Conservation (phyloP, 177 flowering plant genomes). For the Vitis hybrid region DNA sequence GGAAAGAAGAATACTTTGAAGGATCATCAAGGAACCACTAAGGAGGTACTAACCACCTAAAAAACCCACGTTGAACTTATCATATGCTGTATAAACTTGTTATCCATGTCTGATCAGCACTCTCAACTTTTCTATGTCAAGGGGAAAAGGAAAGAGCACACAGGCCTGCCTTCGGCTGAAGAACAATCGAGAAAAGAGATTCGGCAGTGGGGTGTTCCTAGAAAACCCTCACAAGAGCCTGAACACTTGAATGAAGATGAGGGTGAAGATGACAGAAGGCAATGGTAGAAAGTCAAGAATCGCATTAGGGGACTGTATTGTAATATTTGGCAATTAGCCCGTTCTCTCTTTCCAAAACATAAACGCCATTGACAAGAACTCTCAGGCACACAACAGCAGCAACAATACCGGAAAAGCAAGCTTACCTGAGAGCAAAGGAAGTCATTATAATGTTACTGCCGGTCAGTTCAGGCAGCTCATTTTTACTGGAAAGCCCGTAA, state of each 20-base stretch:
- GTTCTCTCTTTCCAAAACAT: too few species aligned
- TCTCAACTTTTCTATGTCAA: slow-evolving; percentile 11
- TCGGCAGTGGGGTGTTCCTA: slow-evolving; percentile 32
- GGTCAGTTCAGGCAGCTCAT: too few species aligned
- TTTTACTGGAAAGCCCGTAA: too few species aligned
- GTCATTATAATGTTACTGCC: too few species aligned
- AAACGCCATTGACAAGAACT: neutral
- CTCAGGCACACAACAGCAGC: neutral
- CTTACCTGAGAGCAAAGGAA: too few species aligned
- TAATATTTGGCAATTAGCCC: neutral
- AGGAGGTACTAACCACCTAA: slow-evolving; percentile 33
- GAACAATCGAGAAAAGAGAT: slow-evolving; percentile 42
- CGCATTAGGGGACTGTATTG: neutral
- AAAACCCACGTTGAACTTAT: neutral
- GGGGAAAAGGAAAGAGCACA: slow-evolving; percentile 28
- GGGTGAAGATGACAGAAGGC: slow-evolving; percentile 31
- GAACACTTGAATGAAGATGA: slow-evolving; percentile 35
- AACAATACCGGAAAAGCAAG: neutral
- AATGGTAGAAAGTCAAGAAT: slow-evolving; percentile 11
- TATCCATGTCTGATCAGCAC: slow-evolving; percentile 5
- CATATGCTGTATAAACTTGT: neutral
- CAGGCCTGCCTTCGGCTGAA: slow-evolving; percentile 42
- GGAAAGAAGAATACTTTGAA: slow-evolving; percentile 32
- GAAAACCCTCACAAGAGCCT: slow-evolving; percentile 28
- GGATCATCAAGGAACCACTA: slow-evolving; percentile 14